A percentile compares a stretch with the other conserved stretches of the same genome.
Conservation (phyloP, 2,329 filamentous ascomycete genomes). For the Colletotrichum tamarilloi region DNA sequence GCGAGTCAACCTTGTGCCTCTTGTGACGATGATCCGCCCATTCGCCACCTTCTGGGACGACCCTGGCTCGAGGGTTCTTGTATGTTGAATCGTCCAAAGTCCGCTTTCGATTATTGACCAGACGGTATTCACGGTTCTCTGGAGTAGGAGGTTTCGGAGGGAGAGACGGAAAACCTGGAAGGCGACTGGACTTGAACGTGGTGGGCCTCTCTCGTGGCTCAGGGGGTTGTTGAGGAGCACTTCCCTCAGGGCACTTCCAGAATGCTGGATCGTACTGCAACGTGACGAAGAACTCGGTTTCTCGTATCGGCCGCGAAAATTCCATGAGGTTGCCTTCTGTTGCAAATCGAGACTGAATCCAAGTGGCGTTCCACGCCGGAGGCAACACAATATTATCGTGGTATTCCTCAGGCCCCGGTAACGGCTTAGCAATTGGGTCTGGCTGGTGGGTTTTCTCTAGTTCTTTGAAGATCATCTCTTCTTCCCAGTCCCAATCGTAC, state of each 20-base stretch:
- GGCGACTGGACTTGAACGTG: conserved; percentile 26
- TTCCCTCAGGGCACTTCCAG: conserved; percentile 32
- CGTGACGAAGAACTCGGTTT: conserved; percentile 51
- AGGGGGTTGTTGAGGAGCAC: not conserved
- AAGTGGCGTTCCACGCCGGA: conserved; percentile 54
- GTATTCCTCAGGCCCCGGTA: conserved; percentile 49
- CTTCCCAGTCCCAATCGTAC: conserved; percentile 52
- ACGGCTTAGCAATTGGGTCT: conserved; percentile 60
- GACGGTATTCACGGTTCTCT: conserved; percentile 18
- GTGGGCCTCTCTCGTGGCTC: conserved; percentile 16
- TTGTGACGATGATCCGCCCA: conserved; percentile 16
- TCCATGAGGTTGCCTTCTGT: conserved; percentile 54
- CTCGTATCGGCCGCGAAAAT: conserved; percentile 54
- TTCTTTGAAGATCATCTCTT: conserved; percentile 51
- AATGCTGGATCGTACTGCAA: conserved; percentile 59
- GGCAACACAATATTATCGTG: conserved; percentile 59
- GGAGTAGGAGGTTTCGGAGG: conserved; percentile 28
- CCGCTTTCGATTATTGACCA: conserved; percentile 20
- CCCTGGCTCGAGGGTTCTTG: not conserved
- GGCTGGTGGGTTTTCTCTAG: conserved; percentile 46
- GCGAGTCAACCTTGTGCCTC: conserved; percentile 18
- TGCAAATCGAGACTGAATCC: conserved; percentile 57
- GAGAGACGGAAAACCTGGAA: conserved; percentile 29
- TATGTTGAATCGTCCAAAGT: conserved; percentile 26
- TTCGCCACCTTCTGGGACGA: not conserved